A percentile compares a stretch with the other conserved stretches of the same genome.
These are phyloP conservation scores for Calonectria naviculata DNA, from an alignment of 2,329 filamentous ascomycete genomes.

Conservation along the genomic window DNA sequence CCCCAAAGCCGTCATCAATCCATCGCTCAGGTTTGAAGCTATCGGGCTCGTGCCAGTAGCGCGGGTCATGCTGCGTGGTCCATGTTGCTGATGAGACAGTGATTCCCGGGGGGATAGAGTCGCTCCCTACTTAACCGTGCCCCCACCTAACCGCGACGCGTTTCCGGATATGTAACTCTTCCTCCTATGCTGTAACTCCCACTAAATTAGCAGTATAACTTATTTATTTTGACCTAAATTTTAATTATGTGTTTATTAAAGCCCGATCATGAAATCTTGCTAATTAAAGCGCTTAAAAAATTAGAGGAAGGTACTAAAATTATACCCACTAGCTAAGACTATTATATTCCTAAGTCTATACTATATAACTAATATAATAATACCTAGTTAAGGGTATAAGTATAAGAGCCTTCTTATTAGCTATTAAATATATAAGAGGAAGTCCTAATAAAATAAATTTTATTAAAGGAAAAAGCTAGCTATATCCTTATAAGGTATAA, in stretches of 20 bases:
- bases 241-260: background rate
- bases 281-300: too few species aligned
- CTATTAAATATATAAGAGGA: background rate
- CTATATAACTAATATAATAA: background rate
- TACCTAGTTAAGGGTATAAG: background rate
- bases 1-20: background rate
- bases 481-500: background rate
- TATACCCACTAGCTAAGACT: background rate
- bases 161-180: background rate
- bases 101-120: slow-evolving; percentile 16
- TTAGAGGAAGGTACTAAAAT: background rate
- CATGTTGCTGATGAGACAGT: slow-evolving; percentile 20
- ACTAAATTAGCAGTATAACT: background rate
- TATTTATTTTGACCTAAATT: background rate
- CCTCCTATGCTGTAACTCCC: background rate
- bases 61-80: background rate
- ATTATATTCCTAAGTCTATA: background rate
- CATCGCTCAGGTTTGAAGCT: slow-evolving; percentile 1
- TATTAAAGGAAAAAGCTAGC: background rate
- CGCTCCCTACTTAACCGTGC: background rate
- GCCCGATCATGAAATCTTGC: background rate
- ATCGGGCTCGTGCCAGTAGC: slow-evolving; percentile 6
- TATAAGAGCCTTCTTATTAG: background rate
- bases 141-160: background rate
- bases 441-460: background rate